Percentiles rank a stretch among this genome's conserved stretches.
phyloP scores from a whole-genome alignment of 1,284 basidiomycete genomes.

The Sporisorium graminicola region DNA sequence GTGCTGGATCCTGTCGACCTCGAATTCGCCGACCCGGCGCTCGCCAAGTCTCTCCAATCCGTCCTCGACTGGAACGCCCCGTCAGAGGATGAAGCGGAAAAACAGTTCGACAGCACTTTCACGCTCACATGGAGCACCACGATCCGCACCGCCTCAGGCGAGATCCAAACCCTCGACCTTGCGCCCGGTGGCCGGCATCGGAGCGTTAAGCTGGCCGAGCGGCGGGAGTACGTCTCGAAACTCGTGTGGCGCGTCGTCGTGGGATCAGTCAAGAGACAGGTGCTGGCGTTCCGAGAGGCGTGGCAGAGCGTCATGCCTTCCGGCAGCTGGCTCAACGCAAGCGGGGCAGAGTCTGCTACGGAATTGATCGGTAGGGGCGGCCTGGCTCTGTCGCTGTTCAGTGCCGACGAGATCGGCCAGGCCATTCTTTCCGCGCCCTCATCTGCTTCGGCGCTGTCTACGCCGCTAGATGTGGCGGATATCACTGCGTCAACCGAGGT shows the following conservation, averaged over 20 bases:
- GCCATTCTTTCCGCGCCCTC: constrained; percentile 27
- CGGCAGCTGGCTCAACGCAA: constrained; percentile 1
- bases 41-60: constrained; percentile 35
- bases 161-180: constrained; percentile 31
- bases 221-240: constrained; percentile 29
- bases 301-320: constrained; percentile 40
- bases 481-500: constrained; percentile 33
- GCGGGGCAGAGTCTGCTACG: constrained; percentile 14
- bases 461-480: constrained; percentile 42
- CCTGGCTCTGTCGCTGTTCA: constrained; percentile 36
- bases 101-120: constrained; percentile 35
- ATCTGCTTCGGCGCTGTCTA: neutral
- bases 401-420: constrained; percentile 16
- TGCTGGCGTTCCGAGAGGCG: constrained; percentile 28
- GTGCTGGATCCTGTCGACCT: constrained; percentile 34
- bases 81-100: constrained; percentile 7
- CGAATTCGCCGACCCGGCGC: constrained; percentile 28
- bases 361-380: constrained; percentile 35
- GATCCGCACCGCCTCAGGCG: constrained; percentile 12
- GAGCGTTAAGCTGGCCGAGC: constrained; percentile 24
- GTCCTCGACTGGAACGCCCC: constrained; percentile 34
- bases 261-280: constrained; percentile 27
- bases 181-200: constrained; percentile 45
- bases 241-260: constrained; percentile 36
- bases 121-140: constrained; percentile 46